Evolutionary conservation across 345 rosid genomes (phyloP), one percentile per base, ranked within the genome.

Genomic region (Murraya paniculata): DNA sequence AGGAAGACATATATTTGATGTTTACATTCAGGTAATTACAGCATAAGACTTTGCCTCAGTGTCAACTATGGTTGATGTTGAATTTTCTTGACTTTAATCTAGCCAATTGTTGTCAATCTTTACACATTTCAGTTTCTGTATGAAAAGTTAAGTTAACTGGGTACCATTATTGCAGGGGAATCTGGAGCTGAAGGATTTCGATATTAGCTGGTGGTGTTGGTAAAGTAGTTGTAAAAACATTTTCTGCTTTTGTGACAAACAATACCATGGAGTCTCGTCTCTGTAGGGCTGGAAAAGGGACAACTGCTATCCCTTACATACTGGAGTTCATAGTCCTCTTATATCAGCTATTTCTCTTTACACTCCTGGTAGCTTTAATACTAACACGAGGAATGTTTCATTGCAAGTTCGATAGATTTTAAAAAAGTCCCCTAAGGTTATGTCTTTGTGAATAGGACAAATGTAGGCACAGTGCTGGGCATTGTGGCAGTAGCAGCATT

Each of bases 1-100:
- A 30, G 97, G 98, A 39, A 89, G 86, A 81, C 84, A 91, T 38
- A 68, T 85, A 41, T 93, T 92, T 53, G 88, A 94, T 83, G 86
- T 91, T 73, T 89, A 86, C 70, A 69, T 92, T 75, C 94, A 90
- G 91, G 97, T 92, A 80, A 60, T 25, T 73, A 33, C 4, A n/a
- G 18, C 25, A 21, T 27, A 9, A 48, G 25, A 38, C 41, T 38
- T 38, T 5, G 9, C 2, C n/a, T n/a, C 41, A 30, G 31, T 30
- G 4, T 2, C 41, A 38, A 55, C 24, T 27, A 38, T 38, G 41
- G 41, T 38, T 38, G 41, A 39, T 39, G 9, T 39, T 39, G 11
- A 33, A 8, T 39, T 39, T 39, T 39, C 9, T 39, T 39, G 1
- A 39, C 1, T 33, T 33, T 33, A 33, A 33, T 33, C 36, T 33